Conservation (phyloP, 1,284 basidiomycete genomes). For the Malassezia arunalokei region DNA sequence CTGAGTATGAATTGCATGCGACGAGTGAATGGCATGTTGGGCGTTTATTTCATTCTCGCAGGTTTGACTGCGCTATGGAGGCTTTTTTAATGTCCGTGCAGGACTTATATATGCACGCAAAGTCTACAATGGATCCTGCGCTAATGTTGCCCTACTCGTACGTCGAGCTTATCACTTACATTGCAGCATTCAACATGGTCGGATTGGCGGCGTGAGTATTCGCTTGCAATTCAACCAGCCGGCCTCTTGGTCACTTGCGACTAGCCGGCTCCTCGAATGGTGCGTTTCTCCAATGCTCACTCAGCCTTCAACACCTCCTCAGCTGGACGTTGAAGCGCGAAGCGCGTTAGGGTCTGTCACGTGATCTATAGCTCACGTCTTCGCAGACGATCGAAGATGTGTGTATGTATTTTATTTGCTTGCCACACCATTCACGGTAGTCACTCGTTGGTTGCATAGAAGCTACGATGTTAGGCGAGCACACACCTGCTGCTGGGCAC, state of each 20-base stretch:
- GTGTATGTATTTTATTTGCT: no score
- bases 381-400: background rate
- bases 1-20: constrained; percentile 28
- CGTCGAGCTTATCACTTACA: constrained; percentile 42
- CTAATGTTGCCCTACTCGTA: constrained; percentile 75
- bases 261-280: constrained; percentile 76
- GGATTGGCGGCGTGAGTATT: constrained; percentile 86
- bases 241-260: constrained; percentile 85
- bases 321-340: background rate
- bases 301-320: constrained; percentile 7
- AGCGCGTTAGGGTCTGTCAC: constrained; percentile 1
- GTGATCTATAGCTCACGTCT: constrained; percentile 3
- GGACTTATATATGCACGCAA: constrained; percentile 71
- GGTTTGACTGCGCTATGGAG: constrained; percentile 92
- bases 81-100: constrained; percentile 86
- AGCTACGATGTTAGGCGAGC: constrained; percentile 16
- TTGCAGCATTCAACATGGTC: constrained; percentile 73
- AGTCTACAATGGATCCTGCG: constrained; percentile 55
- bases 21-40: constrained; percentile 60
- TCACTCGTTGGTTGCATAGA: background rate
- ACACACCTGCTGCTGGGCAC: constrained; percentile 15
- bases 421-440: background rate
- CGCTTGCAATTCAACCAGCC: constrained; percentile 79
- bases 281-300: constrained; percentile 7
- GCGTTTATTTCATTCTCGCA: constrained; percentile 75